phyloP scores from a whole-genome alignment of 441 rosid species.

The Pelargonium hybrid region DNA sequence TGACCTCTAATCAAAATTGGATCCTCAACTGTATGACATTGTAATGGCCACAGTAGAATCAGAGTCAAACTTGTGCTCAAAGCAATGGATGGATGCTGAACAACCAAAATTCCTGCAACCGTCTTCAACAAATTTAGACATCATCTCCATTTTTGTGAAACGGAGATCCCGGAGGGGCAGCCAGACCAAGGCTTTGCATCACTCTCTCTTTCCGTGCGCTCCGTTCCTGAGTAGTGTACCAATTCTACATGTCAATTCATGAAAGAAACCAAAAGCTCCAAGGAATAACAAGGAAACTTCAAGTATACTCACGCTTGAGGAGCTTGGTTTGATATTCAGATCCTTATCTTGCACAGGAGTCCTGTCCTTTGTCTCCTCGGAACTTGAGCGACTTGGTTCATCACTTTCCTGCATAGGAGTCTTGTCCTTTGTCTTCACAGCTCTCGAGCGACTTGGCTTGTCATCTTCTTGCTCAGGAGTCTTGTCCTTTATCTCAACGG shows the following conservation, averaged over 20 bases:
- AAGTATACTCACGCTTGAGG: constrained; percentile 21
- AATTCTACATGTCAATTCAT: not conserved
- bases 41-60: no score
- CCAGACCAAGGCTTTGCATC: constrained; percentile 50
- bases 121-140: not conserved
- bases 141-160: constrained; percentile 19
- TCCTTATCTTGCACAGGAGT: constrained; percentile 5
- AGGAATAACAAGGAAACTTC: constrained; percentile 1
- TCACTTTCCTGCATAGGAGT: constrained; percentile 6
- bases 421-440: not conserved
- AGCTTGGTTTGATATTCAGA: not conserved
- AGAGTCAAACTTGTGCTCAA: not conserved
- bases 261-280: not conserved
- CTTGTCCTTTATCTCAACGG: not conserved
- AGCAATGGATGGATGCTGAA: not conserved
- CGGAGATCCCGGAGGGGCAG: constrained; percentile 56
- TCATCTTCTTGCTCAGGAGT: constrained; percentile 6
- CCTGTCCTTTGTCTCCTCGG: not conserved
- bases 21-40: no score
- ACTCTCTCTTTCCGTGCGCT: constrained; percentile 41
- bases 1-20: no score
- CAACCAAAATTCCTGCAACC: not conserved
- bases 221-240: constrained; percentile 22
- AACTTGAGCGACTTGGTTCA: not conserved
- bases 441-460: not conserved